These are phyloP conservation scores for Lippia alba DNA, from an alignment of 305 asterid genomes.

Conservation along the genomic window DNA sequence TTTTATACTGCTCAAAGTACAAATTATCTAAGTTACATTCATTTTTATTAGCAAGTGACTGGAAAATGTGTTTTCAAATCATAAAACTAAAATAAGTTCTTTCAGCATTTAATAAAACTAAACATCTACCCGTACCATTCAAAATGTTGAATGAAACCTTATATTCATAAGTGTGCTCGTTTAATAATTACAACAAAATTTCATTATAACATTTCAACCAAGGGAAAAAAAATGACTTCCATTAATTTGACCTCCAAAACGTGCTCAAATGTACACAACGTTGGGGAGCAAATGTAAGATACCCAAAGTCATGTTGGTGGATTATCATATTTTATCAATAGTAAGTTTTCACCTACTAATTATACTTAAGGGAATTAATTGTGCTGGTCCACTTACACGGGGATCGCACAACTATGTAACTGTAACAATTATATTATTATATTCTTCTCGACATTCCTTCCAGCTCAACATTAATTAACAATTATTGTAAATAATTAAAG, in stretches of 20 bases:
- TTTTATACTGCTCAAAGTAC: too few relatives aligned
- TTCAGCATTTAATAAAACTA: too few relatives aligned
- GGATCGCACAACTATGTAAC: background rate
- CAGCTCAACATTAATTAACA: background rate
- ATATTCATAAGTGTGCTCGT: too few relatives aligned
- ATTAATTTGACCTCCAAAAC: background rate
- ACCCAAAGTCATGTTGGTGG: background rate
- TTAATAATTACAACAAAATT: too few relatives aligned
- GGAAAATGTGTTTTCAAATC: too few relatives aligned
- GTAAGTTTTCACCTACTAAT: background rate
- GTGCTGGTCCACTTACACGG: conserved; percentile 7
- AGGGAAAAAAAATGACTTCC: background rate
- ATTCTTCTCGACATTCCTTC: conserved; percentile 4
- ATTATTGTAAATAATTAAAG: background rate
- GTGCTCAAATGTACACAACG: conserved; percentile 6
- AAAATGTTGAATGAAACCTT: too few relatives aligned
- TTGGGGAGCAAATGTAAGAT: background rate
- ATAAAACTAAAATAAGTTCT: too few relatives aligned
- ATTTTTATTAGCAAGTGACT: too few relatives aligned
- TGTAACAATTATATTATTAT: background rate
- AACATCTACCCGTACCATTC: too few relatives aligned
- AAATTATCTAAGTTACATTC: too few relatives aligned
- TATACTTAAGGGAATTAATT: background rate
- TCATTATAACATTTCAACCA: too few relatives aligned
- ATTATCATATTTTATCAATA: background rate